Conservation (phyloP, 2,329 filamentous ascomycete species). For the Emericellopsis cladophorae region DNA sequence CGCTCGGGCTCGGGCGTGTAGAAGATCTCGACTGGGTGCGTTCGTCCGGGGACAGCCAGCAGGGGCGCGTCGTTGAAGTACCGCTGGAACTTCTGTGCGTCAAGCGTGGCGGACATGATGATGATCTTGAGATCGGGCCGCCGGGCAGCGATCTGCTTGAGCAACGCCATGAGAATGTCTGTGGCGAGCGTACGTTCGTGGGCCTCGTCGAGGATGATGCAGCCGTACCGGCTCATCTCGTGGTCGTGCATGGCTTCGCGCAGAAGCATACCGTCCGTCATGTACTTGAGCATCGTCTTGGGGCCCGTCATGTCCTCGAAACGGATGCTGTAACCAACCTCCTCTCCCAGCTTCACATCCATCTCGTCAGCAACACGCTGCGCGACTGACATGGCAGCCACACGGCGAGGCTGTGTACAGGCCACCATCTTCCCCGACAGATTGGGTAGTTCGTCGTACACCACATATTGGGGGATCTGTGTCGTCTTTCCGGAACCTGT, state of each 20-base stretch:
- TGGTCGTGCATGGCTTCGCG: constrained; percentile 95
- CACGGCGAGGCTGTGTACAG: constrained; percentile 94
- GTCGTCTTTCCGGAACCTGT: constrained; percentile 99
- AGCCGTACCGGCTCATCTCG: constrained; percentile 82
- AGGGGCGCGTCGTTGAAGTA: constrained; percentile 95
- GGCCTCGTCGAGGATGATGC: constrained; percentile 96
- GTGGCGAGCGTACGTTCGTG: constrained; percentile 96
- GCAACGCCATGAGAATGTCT: constrained; percentile 90
- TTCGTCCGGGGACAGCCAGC: constrained; percentile 86
- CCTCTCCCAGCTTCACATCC: constrained; percentile 83
- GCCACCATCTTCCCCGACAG: constrained; percentile 78
- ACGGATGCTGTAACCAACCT: constrained; percentile 97
- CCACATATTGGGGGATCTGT: constrained; percentile 95
- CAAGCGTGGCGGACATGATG: constrained; percentile 96
- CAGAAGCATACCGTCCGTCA: constrained; percentile 98
- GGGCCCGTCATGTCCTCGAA: constrained; percentile 90
- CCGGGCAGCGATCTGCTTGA: constrained; percentile 78
- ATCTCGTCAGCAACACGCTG: constrained; percentile 96
- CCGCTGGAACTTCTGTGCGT: constrained; percentile 93
- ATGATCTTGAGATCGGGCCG: constrained; percentile 92
- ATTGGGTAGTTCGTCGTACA: constrained; percentile 92
- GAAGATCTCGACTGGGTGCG: constrained; percentile 94
- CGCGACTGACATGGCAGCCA: constrained; percentile 96
- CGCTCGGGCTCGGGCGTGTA: constrained; percentile 94
- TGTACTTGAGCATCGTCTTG: constrained; percentile 94